A percentile compares a stretch with the other conserved stretches of the same genome.
Evolutionary conservation across 768 basidiomycete species (phyloP).

Genomic region (Serendipita sp.): DNA sequence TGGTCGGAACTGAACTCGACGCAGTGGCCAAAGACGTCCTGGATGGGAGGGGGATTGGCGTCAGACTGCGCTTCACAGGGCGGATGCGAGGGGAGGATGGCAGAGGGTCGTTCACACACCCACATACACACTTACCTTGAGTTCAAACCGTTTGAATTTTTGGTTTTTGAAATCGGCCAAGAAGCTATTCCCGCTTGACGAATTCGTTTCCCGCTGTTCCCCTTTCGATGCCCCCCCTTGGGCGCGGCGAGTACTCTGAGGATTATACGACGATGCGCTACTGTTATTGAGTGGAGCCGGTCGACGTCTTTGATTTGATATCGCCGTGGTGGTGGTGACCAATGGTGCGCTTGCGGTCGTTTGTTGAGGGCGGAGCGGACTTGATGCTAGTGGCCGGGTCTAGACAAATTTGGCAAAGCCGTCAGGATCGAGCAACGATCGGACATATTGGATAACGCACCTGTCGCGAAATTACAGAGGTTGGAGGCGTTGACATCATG

Average conservation of each 20-base stretch:
- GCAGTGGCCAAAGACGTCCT: constrained; percentile 78
- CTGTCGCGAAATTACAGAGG: too few relatives aligned
- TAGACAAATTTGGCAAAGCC: not conserved
- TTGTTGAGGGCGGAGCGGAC: not conserved
- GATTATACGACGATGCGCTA: not conserved
- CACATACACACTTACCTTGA: not conserved
- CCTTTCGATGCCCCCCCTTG: not conserved
- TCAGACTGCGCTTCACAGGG: not conserved
- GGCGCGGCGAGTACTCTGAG: not conserved
- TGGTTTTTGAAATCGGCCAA: constrained; percentile 6
- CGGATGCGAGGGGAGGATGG: too few relatives aligned
- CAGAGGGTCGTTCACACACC: not conserved
- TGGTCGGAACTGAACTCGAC: constrained; percentile 92
- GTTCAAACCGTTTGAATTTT: constrained; percentile 3
- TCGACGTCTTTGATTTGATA: not conserved
- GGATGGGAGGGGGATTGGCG: constrained; percentile 1
- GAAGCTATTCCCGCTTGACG: not conserved
- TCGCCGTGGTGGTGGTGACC: not conserved
- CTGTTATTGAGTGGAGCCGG: not conserved
- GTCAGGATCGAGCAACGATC: not conserved
- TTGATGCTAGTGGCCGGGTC: not conserved
- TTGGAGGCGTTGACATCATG: not conserved
- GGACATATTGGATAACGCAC: not conserved
- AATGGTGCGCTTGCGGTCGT: not conserved
- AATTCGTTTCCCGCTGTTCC: not conserved